Percentiles rank a stretch among this genome's conserved stretches.
Evolutionary conservation across 768 basidiomycete species (phyloP).

Genomic region (Podaxis sp.): DNA sequence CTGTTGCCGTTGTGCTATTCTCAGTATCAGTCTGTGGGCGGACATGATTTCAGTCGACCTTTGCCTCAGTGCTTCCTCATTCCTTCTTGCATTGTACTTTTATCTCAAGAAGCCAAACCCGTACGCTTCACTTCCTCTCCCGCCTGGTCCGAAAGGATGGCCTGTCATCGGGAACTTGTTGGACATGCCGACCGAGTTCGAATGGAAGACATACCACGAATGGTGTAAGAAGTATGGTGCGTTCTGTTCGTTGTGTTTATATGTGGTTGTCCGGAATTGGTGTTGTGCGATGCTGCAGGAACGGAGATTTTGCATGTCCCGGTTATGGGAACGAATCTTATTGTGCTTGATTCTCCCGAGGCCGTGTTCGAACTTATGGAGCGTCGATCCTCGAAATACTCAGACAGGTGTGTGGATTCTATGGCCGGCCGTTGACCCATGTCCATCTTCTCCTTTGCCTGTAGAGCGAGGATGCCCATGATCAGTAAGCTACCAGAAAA

Average conservation of each 20-base stretch:
- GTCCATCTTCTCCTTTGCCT: background rate
- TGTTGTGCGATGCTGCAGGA: conserved; percentile 10
- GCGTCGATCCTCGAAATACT: conserved; percentile 36
- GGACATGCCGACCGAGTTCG: conserved; percentile 31
- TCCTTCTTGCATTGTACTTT: conserved; percentile 18
- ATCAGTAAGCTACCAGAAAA: conserved; percentile 10
- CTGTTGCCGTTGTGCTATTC: background rate
- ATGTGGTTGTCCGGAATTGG: background rate
- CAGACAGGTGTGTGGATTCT: conserved; percentile 21
- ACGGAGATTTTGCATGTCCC: conserved; percentile 26
- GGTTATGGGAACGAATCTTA: conserved; percentile 20
- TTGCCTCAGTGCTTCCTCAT: conserved; percentile 10
- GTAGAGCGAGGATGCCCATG: conserved; percentile 17
- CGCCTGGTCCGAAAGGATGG: conserved; percentile 36
- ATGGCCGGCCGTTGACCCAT: background rate
- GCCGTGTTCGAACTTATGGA: conserved; percentile 39
- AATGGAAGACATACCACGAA: conserved; percentile 32
- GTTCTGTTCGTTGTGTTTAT: background rate
- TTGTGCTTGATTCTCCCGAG: conserved; percentile 33
- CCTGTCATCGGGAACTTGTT: conserved; percentile 37
- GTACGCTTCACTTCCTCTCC: conserved; percentile 21
- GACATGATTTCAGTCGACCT: conserved; percentile 15
- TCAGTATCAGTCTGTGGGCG: background rate
- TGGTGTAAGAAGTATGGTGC: conserved; percentile 36
- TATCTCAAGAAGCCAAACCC: conserved; percentile 14